These are phyloP conservation scores for Kodamaea suecica DNA, from an alignment of 1,139 yeast genomes.

Conservation along the genomic window DNA sequence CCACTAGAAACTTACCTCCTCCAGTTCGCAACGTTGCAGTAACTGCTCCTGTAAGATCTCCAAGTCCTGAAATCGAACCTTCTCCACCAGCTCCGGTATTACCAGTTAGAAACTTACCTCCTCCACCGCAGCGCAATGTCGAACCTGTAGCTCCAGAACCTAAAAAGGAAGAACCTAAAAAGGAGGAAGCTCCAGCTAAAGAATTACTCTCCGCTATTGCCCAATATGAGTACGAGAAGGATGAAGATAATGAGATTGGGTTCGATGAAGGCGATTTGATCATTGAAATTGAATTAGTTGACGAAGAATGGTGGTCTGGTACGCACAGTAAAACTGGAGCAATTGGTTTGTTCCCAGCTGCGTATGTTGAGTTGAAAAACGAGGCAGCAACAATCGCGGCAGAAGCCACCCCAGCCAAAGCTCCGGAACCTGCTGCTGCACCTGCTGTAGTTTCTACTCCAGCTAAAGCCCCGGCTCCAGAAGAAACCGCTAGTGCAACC, in stretches of 20 bases:
- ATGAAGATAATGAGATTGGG: constrained; percentile 71
- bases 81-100: constrained; percentile 24
- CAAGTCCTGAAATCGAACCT: constrained; percentile 16
- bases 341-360: constrained; percentile 70
- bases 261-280: constrained; percentile 65
- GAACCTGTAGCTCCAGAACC: constrained; percentile 13
- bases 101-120: constrained; percentile 24
- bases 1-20: constrained; percentile 20
- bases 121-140: constrained; percentile 14
- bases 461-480: constrained; percentile 22
- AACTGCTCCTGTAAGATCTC: background rate
- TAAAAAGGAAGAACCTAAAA: constrained; percentile 7
- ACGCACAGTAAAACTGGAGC: constrained; percentile 56
- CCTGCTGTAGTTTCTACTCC: constrained; percentile 14
- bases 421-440: constrained; percentile 24
- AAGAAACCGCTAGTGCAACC: constrained; percentile 34
- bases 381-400: constrained; percentile 15
- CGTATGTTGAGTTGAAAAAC: constrained; percentile 54
- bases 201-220: constrained; percentile 50
- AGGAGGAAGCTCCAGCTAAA: constrained; percentile 7
- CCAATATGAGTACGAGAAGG: constrained; percentile 65
- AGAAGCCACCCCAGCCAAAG: constrained; percentile 14
- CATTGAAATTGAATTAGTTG: constrained; percentile 63
- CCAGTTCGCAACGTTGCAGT: constrained; percentile 3
- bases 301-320: constrained; percentile 85